Evolutionary conservation across 148 eudicot species (phyloP), one percentile per base, ranked within the genome.

Genomic region (Camellia japonica): DNA sequence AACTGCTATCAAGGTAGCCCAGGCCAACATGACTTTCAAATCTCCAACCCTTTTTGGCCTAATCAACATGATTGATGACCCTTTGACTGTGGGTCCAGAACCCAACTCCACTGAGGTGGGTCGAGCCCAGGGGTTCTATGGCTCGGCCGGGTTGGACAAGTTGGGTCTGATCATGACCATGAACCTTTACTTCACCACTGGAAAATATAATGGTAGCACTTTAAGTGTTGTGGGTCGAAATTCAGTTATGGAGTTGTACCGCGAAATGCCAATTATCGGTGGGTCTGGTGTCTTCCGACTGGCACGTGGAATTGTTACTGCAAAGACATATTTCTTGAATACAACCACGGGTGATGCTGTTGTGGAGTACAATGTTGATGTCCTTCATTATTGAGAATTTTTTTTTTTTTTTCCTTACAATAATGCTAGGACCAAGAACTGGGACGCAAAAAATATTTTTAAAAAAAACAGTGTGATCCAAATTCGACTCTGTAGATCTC

Each of bases 181-280:
- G 38, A 80, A 76, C 4, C 67, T 58, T 23, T 49, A n/a, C 0
- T 89, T 89, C 68, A 63, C 67, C 1, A 74, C 81, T 3, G 91
- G 91, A 0, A 18, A 74, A 0, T 87, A 79, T 46, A 89, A 89
- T 20, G 91, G 90, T 2, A 89, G 91, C 66, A 59, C 87, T 1
- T 20, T 89, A 0, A 81, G 85, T 38, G 38, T 87, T 1, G 11
- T 83, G 9, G 84, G 85, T n/a, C 81, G 69, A 5, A 89, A 89
- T 67, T 43, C 86, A 44, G 72, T 81, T 2, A 12, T 73, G 43
- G 16, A 80, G 0, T 49, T 43, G 7, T 76, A 74, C 56, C 67
- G 88, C 23, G 90, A 89, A 78, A 68, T 89, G 64, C 63, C 88
- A 0, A 72, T 89, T 11, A 83, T 89, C 2, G 91, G 90, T 0